phyloP scores from a whole-genome alignment of 2,329 filamentous ascomycete genomes.

The Fusarium chlamydosporum region DNA sequence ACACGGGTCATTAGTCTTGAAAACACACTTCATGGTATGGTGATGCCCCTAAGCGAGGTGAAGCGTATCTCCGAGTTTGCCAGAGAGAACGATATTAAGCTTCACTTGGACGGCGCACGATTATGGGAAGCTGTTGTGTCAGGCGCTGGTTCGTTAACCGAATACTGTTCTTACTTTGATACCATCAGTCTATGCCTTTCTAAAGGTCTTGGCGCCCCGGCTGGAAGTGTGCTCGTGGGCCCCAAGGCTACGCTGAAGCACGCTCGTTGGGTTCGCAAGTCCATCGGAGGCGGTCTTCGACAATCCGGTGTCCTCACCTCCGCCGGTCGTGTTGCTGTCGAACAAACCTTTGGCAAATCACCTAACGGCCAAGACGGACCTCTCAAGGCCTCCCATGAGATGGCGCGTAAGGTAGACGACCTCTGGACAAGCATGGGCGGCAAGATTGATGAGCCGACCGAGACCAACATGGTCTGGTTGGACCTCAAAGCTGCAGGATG shows the following conservation, averaged over 20 bases:
- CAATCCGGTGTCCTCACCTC: constrained; percentile 81
- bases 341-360: constrained; percentile 60
- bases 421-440: constrained; percentile 80
- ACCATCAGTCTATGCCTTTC: constrained; percentile 84
- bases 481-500: constrained; percentile 75
- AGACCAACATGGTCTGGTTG: constrained; percentile 95
- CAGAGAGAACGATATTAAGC: constrained; percentile 70
- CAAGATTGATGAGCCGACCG: constrained; percentile 75
- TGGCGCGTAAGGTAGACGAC: constrained; percentile 75
- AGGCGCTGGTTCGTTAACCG: constrained; percentile 74
- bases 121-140: constrained; percentile 85
- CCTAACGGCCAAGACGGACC: constrained; percentile 65
- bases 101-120: constrained; percentile 85
- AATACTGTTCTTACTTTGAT: constrained; percentile 79
- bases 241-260: constrained; percentile 55
- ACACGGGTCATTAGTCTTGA: constrained; percentile 87
- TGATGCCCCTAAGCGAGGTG: constrained; percentile 82
- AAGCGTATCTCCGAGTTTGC: constrained; percentile 79
- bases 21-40: constrained; percentile 84
- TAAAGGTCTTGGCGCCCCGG: constrained; percentile 85
- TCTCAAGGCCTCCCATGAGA: constrained; percentile 71
- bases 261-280: constrained; percentile 70
- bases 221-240: constrained; percentile 81
- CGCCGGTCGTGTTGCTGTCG: constrained; percentile 77
- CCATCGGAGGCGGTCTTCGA: constrained; percentile 80